phyloP scores from a whole-genome alignment of 2,329 filamentous ascomycete species.

The Oidium heveae region DNA sequence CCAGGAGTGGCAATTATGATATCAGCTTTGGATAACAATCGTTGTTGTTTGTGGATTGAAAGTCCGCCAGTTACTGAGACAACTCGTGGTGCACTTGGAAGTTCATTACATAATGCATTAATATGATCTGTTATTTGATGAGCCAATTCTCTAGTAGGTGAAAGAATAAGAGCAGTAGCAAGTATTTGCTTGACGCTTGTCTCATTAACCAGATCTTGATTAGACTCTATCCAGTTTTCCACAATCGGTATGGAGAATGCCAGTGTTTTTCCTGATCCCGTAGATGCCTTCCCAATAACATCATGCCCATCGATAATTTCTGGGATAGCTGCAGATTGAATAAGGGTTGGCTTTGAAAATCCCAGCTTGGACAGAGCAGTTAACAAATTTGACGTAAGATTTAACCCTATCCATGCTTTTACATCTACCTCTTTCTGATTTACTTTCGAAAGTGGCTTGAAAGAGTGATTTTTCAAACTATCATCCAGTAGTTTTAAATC shows the following conservation, averaged over 20 bases:
- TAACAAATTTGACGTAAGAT: conserved; percentile 46
- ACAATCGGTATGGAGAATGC: conserved; percentile 87
- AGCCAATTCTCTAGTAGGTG: conserved; percentile 78
- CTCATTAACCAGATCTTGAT: conserved; percentile 17
- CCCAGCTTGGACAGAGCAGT: conserved; percentile 54
- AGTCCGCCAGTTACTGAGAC: conserved; percentile 79
- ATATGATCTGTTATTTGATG: conserved; percentile 77
- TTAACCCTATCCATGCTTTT: conserved; percentile 52
- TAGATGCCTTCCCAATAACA: conserved; percentile 86
- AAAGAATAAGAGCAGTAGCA: conserved; percentile 58
- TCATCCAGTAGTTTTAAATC: conserved; percentile 12
- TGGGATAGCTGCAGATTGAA: conserved; percentile 61
- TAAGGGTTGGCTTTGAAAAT: conserved; percentile 57
- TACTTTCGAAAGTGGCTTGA: conserved; percentile 23
- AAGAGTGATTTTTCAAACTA: conserved; percentile 7
- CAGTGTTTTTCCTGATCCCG: conserved; percentile 87
- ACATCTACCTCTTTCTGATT: conserved; percentile 39
- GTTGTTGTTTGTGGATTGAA: conserved; percentile 83
- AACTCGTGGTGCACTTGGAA: conserved; percentile 40
- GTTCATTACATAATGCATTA: conserved; percentile 39
- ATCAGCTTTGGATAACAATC: conserved; percentile 60
- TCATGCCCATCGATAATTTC: conserved; percentile 63
- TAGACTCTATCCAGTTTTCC: conserved; percentile 45
- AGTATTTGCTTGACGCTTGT: conserved; percentile 16
- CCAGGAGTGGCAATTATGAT: conserved; percentile 88